Conservation (phyloP, 345 rosid species). For the Isatis tinctoria region DNA sequence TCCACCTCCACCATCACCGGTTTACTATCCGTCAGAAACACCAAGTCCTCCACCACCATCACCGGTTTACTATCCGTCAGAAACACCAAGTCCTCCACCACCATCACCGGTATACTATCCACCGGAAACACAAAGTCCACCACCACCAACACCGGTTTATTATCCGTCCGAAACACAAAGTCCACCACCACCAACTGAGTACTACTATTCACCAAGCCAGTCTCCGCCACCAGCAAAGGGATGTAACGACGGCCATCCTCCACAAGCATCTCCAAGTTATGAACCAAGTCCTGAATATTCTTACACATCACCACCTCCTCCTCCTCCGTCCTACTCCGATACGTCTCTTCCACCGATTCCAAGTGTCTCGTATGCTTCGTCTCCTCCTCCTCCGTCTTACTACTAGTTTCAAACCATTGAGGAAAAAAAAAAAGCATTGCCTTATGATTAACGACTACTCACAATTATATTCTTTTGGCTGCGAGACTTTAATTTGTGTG, state of each 20-base stretch:
- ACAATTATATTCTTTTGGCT: constrained; percentile 34
- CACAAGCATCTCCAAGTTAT: constrained; percentile 35
- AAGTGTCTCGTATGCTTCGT: constrained; percentile 56
- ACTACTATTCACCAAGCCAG: constrained; percentile 28
- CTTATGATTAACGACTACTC: constrained; percentile 21
- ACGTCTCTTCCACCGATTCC: constrained; percentile 49
- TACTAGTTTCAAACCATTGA: constrained; percentile 35
- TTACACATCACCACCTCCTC: constrained; percentile 35
- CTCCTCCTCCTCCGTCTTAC: constrained; percentile 55
- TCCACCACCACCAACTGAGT: constrained; percentile 27
- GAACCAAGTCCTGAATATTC: constrained; percentile 32
- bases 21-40: not conserved
- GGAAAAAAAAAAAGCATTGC: constrained; percentile 13
- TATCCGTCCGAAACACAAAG: constrained; percentile 18
- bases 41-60: constrained; percentile 29
- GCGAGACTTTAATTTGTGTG: constrained; percentile 34
- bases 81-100: constrained; percentile 26
- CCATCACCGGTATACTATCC: constrained; percentile 28
- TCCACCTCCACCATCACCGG: constrained; percentile 24
- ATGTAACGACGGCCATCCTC: constrained; percentile 27
- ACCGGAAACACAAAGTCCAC: constrained; percentile 22
- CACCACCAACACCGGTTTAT: constrained; percentile 25
- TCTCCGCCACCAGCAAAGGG: constrained; percentile 34
- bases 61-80: not conserved
- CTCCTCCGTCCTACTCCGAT: constrained; percentile 21